Base-by-base conservation (phyloP, 345 rosid genomes). In the Trapa incisa region DNA sequence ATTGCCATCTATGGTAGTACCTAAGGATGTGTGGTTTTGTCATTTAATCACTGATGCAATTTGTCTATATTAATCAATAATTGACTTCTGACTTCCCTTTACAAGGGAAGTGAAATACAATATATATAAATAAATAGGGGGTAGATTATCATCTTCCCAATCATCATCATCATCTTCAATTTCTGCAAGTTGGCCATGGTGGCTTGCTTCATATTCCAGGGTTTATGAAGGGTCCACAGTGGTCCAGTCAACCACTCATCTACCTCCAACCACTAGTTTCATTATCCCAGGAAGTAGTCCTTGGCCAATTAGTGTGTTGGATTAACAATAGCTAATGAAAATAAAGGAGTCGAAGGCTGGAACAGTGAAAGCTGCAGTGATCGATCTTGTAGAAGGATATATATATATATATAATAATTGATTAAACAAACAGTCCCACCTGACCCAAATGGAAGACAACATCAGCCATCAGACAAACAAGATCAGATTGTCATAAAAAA, bases 71-170 rank as follows among this genome's bases (percentile, higher is more conserved):
- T 62, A 45, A 7, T 45, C 47, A 29, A 64, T 42, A 45, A 64
- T 41, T 22, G 43, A 14, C 33, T 10, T 39, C 35, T 64, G 50
- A 22, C 29, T 22, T 66, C 47, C n/a, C 68, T 58, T 66, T 66
- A 66, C 47, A 47, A 66, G 68, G 68, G 47, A 66, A 66, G 57
- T 66, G 58, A 29, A 45, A 43, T 66, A 45, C 13, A 47, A 66
- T 29, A 66, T 17, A 37, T 37, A 2, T 22, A 15, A 8, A 22
- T 16, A 47, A 7, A 33, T 16, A 14, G 7, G 6, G 35, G 4
- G 9, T 42, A 65, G 37, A n/a, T 43, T 65, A 65, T 65, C 67
- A 15, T 22, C 43, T 47, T 65, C 37, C 63, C 63, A 58, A 58
- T 58, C 63, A 58, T 58, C 11, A 58, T 57, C 61, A 57, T 32